Conservation (phyloP, 2,329 filamentous ascomycete genomes). For the Anthostomella pinea region DNA sequence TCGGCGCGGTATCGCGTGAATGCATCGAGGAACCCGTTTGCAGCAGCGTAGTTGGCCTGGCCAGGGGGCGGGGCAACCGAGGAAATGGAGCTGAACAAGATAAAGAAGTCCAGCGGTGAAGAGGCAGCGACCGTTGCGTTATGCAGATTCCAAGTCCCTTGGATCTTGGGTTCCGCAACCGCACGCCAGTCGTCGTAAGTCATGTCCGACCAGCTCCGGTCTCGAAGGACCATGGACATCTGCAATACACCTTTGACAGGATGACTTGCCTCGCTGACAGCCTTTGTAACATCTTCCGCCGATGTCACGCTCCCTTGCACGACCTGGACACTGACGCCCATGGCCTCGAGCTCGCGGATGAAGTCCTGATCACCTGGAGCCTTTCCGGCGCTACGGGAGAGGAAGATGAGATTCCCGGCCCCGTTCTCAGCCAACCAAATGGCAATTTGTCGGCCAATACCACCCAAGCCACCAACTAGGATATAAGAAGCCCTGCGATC, state of each 20-base stretch:
- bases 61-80: constrained; percentile 25
- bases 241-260: constrained; percentile 21
- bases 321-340: constrained; percentile 12
- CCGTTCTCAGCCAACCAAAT: constrained; percentile 19
- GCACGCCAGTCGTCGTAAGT: constrained; percentile 31
- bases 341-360: constrained; percentile 11
- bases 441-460: constrained; percentile 16
- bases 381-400: constrained; percentile 13
- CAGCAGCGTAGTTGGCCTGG: constrained; percentile 37
- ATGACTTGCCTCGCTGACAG: constrained; percentile 10
- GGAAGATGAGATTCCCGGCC: constrained; percentile 13
- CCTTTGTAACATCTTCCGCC: constrained; percentile 12
- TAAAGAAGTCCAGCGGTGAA: constrained; percentile 35
- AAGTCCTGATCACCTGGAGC: constrained; percentile 3
- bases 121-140: constrained; percentile 17
- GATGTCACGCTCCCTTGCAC: constrained; percentile 17
- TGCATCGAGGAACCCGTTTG: constrained; percentile 35
- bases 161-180: constrained; percentile 35
- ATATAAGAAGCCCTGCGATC: constrained; percentile 22
- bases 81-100: constrained; percentile 31
- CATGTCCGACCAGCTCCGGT: constrained; percentile 35
- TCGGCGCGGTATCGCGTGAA: constrained; percentile 31
- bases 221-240: constrained; percentile 24
- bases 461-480: constrained; percentile 21
- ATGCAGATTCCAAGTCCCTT: constrained; percentile 41